These are phyloP conservation scores for Trichosporon faecale DNA, from an alignment of 1,284 basidiomycete species.

Conservation along the genomic window DNA sequence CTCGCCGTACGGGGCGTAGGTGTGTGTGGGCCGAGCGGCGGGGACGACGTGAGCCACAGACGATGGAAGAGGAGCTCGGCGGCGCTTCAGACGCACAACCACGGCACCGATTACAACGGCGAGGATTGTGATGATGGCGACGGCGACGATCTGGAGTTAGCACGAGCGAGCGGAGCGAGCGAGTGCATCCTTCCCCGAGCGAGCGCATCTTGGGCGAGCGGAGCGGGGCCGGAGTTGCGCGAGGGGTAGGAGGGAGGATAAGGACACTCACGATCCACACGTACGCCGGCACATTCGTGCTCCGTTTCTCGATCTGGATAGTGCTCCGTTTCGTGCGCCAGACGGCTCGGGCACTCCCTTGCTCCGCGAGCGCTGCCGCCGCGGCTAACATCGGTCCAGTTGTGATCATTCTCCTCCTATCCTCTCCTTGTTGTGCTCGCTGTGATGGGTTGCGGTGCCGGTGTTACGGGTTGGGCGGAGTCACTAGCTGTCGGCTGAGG, in stretches of 20 bases:
- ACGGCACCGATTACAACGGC: not conserved
- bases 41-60: not conserved
- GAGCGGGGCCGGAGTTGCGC: not conserved
- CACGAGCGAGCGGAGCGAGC: not conserved
- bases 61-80: not conserved
- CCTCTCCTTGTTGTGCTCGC: too few species aligned
- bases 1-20: not conserved
- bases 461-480: too few species aligned
- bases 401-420: not conserved
- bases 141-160: not conserved
- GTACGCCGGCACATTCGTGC: not conserved
- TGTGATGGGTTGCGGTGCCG: too few species aligned
- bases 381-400: not conserved
- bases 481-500: too few species aligned
- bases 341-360: not conserved
- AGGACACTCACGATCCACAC: constrained; percentile 8
- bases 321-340: not conserved
- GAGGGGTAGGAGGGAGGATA: not conserved
- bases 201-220: too few species aligned
- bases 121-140: not conserved
- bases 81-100: not conserved
- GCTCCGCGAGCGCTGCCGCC: not conserved
- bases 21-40: not conserved
- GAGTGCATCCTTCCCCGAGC: not conserved
- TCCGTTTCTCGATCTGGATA: not conserved